Evolutionary conservation across 2,329 filamentous ascomycete species (phyloP), one percentile per base, ranked within the genome.

Genomic region (Epichloe sp.): DNA sequence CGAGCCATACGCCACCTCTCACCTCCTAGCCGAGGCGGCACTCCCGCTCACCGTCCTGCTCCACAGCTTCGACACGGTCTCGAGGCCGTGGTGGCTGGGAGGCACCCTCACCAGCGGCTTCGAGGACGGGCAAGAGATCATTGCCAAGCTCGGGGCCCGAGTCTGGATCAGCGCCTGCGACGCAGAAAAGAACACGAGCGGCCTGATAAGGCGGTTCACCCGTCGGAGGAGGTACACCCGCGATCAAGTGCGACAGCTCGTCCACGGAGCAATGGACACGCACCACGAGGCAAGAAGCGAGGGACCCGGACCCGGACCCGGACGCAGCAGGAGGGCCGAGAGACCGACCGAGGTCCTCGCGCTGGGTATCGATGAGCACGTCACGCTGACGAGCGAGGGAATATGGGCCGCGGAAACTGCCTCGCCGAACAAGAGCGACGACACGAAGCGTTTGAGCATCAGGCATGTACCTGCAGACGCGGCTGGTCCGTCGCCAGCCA

Each of bases 41-140:
- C 68, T 84, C 3, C 82, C 80, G 0, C 66, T 86, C 17, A 83
- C 79, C 0, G 75, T 77, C 0, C 74, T 86, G 4, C 69, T 86
- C 15, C 82, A 86, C 61, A 78, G 76, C 49, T 81, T 85, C 64
- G 78, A 83, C 58, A 68, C 67, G 8, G 73, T 82, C 26, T 66
- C 71, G 19, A 80, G 78, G 44, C 77, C 78, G 1, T 82, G 78
- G 76, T 82, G 77, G 64, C 63, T 83, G 2, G 80, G 79, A 37
- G 79, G 80, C 0, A 75, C 77, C 48, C 74, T 81, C 48, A 76
- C 75, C 23, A 68, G 71, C 2, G 80, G 80, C 1, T 72, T 74
- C 10, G 77, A 79, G 0, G 72, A 74, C 11, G 82, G 82, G 0
- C 62, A 75, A 26, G 73, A 79, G 52, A 77, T 50, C 10, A 37